Base-by-base conservation (phyloP, 1,284 basidiomycete genomes). In the Cutaneotrichosporon spelunceum region DNA sequence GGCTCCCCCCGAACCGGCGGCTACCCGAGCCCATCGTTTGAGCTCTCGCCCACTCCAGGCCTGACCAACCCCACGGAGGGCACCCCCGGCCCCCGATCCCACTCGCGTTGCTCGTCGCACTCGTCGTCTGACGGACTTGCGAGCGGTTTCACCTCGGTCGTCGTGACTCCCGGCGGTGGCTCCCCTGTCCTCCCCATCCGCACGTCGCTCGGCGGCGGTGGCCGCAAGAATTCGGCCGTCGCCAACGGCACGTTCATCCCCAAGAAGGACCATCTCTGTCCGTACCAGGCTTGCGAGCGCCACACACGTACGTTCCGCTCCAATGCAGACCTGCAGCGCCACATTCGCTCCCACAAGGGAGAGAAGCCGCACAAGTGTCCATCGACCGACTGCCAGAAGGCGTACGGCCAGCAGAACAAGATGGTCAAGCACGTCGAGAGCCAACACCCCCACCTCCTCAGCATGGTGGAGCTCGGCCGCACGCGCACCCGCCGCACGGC, bases 281-380 rank as follows among this genome's bases (percentile, higher is more conserved):
- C 64, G 19, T 66, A 50, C 59, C 34, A 52, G 10, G 52, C 47
- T 11, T 66, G 64, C 56, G 56, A 58, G 36, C 61, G 64, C 33
- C 30, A 42, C 45, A 59, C 53, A 4, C 61, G 59, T 45, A 63
- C 66, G 10, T 68, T 68, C 64, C 62, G 61, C 29, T 68, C 66
- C 52, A 68, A 68, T 47, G 66, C 66, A 50, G 66, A 68, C 62
- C 64, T 68, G 7, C 59, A 66, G 60, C 64, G 66, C 39, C 66
- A 68, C 60, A 55, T 68, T 29, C 62, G 64, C 44, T 63, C 59
- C 6, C 66, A 68, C 57, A 56, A 57, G 9, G 66, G 66, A 10
- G 58, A 61, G 47, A 54, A 60, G 13, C 66, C 66, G 2, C 59
- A 66, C 56, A 29, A 29, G 7, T 68, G 66, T 52, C 59, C 59